Evolutionary conservation across 139 green algal species (phyloP), one percentile per base, ranked within the genome.

Genomic region (Yamagishiella unicocca): DNA sequence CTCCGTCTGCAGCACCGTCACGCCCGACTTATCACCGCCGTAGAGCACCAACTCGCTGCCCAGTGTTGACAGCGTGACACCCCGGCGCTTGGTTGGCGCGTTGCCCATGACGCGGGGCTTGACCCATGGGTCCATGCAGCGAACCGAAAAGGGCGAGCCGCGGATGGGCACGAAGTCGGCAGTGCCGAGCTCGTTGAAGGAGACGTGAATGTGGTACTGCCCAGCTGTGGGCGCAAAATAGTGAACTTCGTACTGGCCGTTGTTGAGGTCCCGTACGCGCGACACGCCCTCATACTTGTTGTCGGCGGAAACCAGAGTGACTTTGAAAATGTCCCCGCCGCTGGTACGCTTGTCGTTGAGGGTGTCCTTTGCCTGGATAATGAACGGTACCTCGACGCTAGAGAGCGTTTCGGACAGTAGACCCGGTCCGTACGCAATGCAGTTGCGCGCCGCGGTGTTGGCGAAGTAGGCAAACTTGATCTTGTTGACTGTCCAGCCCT

Each of bases 401-500:
- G 87, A 95, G 17, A 96, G 27, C 10, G 89, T 90, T 14, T 89
- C 84, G 5, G 53, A 72, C 54, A 97, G 90, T 72, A 98, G 71
- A 38, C 95, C 95, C 25, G 96, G 96, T 0, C 96, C 96, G 77
- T 95, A 98, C 0, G 96, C 95, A 38, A 97, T 87, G 87, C 93
- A 97, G 83, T 96, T 96, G 80, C 93, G 91, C 9, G 95, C 92
- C 4, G 92, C 88, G 4, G 95, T 98, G 93, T 98, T 98, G 88
- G 95, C 95, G 83, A 97, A 98, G 93, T 98, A 98, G 45, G 85
- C 92, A 89, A 96, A 98, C 35, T 83, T 89, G 38, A 97, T 83
- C 73, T 94, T 95, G 90, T 97, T 97, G n/a, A 98, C 96, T 2
- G 96, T 98, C 96, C 95, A 98, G 87, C 93, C 94, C 71, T 96